Evolutionary conservation across 2,329 filamentous ascomycete species (phyloP), one percentile per base, ranked within the genome.

Genomic region (Fusarium penzigii): DNA sequence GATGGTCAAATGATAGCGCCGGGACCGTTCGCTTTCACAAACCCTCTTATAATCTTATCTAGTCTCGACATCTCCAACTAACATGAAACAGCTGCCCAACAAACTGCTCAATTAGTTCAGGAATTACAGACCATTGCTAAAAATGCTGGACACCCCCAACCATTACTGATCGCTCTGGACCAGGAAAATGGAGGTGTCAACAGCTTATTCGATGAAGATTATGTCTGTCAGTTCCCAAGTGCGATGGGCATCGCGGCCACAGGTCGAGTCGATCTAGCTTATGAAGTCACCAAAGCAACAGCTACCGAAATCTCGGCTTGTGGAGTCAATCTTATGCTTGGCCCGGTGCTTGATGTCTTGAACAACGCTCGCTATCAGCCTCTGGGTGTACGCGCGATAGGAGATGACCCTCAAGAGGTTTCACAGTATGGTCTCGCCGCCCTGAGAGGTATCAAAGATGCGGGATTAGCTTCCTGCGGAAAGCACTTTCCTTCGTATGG

Each of bases 141-240:
- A 67, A 83, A 95, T 72, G 88, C 93, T 53, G 93, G 93, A 17
- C 93, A 97, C 71, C 88, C 89, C 3, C 87, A 93, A 3, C 94
- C 94, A 2, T 76, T 99, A 16, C 79, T 95, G 49, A 97, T 99
- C 63, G 92, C 89, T 39, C 78, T 97, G 38, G 94, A 97, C 68
- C 94, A 99, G 70, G 94, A 99, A 71, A 97, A 99, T 84, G 94
- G 94, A 58, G 92, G 93, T 3, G 93, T 97, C 70, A 97, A 97
- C 75, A 96, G 91, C 73, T 81, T 97, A 3, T 97, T 95, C 66
- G 93, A 97, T 70, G 92, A 96, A 63, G 90, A 94, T 66, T 94
- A 92, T 69, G 93, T 97, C 62, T 92, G 91, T 60, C 94, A 97
- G 69, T 99, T 96, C 63, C 94, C 94, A 9, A 96, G 92, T 66